Conservation (phyloP, 441 rosid genomes). For the Isatis lusitanica region DNA sequence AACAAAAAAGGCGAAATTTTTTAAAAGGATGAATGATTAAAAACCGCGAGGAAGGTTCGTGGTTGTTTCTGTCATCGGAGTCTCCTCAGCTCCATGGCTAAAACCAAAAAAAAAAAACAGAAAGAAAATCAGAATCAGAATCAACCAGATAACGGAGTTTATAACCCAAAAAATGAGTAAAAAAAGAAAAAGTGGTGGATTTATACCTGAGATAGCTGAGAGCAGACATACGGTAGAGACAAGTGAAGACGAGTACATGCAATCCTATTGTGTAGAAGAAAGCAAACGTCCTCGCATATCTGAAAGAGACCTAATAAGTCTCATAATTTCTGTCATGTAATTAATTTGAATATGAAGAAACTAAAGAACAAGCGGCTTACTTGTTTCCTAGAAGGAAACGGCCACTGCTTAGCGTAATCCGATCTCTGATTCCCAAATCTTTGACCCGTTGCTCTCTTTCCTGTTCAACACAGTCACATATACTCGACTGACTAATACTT, state of each 20-base stretch:
- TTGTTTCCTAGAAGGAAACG: conserved; percentile 94
- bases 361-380: conserved; percentile 39
- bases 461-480: conserved; percentile 39
- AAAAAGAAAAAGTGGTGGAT: not conserved
- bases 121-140: not conserved
- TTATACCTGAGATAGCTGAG: conserved; percentile 82
- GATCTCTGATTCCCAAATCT: conserved; percentile 94
- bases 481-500: not conserved
- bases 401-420: conserved; percentile 93
- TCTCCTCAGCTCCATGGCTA: conserved; percentile 75
- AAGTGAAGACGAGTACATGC: conserved; percentile 82
- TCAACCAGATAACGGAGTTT: not conserved
- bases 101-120: conserved; percentile 4
- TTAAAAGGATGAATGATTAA: conserved; percentile 30
- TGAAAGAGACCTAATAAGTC: conserved; percentile 23
- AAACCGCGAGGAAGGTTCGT: conserved; percentile 66
- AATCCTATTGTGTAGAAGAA: conserved; percentile 92
- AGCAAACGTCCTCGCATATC: conserved; percentile 91
- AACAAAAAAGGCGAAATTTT: not conserved
- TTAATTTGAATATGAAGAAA: not conserved
- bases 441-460: conserved; percentile 96
- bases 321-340: not conserved
- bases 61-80: conserved; percentile 45
- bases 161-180: not conserved
- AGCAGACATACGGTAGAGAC: conserved; percentile 98